Base-by-base conservation (phyloP, 2,329 filamentous ascomycete genomes). In the Amphichorda felina region DNA sequence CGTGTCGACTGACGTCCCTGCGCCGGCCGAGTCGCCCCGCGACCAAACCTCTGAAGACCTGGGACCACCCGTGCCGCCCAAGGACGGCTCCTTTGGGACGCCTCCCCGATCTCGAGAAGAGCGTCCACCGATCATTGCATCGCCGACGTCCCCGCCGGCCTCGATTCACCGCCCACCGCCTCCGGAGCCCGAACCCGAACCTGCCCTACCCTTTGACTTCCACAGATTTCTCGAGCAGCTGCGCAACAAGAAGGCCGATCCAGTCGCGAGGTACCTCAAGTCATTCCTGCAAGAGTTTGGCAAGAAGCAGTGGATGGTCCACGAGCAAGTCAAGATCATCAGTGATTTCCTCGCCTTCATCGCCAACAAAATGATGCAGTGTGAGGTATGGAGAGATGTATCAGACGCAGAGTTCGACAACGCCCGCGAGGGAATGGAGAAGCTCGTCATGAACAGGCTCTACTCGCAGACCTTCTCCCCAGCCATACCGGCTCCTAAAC, bases 281-380 rank as follows among this genome's bases (percentile, higher is more conserved):
- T 96, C 91, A 0, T 98, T 98, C 50, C 63, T 98, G 21, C 78
- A 77, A 33, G 93, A 98, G 56, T 98, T 98, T 59, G 85, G 79
- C 25, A 98, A 96, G 64, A 85, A 88, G 46, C 91, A 96, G 58
- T 98, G 91, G 91, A 94, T 94, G 84, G 91, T 95, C 6, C 91
- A 98, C 54, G 91, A 98, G 60, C 91, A 98, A 57, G 91, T 96
- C 54, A 98, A 98, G 61, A 96, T 98, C 42, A 94, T 98, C 41
- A 78, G 85, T 45, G 93, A 98, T 55, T 98, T 98, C 47, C 66
- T 98, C 33, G 79, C 87, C 30, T 98, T 98, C 50, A 98, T 98
- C 43, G 83, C 84, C 36, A 94, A 94, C 61, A 96, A 96, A 64
- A 98, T 98, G 93, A 86, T 82, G 11, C 74, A 86, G 44, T 98